These are phyloP conservation scores for Kockiozyma suomiensis DNA, from an alignment of 805 yeast genomes.

Conservation along the genomic window DNA sequence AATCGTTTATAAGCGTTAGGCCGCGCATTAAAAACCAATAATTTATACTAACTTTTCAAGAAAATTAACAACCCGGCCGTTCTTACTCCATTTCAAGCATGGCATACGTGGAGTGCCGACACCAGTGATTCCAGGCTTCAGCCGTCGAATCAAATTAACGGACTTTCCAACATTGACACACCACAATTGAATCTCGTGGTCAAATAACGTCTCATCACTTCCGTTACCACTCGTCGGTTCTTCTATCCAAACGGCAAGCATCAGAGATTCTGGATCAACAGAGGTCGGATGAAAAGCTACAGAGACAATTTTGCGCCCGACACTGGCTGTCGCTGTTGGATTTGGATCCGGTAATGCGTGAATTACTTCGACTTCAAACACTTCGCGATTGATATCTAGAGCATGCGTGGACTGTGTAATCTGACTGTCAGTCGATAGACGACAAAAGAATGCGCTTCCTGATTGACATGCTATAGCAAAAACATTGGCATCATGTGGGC, in stretches of 20 bases:
- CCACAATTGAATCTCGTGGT: slow-evolving; percentile 30
- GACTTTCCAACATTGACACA: slow-evolving; percentile 27
- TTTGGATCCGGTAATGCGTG: slow-evolving; percentile 16
- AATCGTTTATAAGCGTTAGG: neutral
- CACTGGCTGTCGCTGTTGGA: neutral
- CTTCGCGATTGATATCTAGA: neutral
- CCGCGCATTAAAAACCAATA: neutral
- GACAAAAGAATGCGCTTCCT: slow-evolving; percentile 22
- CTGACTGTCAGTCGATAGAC: neutral
- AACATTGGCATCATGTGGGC: slow-evolving; percentile 23
- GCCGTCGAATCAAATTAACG: slow-evolving; percentile 27
- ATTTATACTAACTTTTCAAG: slow-evolving; percentile 9
- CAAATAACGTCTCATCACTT: neutral
- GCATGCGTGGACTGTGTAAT: neutral
- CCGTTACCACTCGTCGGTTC: neutral
- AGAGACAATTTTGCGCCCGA: slow-evolving; percentile 11
- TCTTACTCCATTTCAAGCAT: slow-evolving; percentile 28
- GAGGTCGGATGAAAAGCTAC: slow-evolving; percentile 34
- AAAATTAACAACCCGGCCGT: slow-evolving; percentile 30
- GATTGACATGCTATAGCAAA: slow-evolving; percentile 28
- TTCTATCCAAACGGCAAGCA: slow-evolving; percentile 26
- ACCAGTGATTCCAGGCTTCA: slow-evolving; percentile 1
- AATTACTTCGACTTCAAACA: slow-evolving; percentile 2
- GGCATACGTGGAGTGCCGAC: slow-evolving; percentile 6
- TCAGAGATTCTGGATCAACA: slow-evolving; percentile 20